Base-by-base conservation (phyloP, 108 stramenopile genomes). In the Pseudonitzschia delicatissima region DNA sequence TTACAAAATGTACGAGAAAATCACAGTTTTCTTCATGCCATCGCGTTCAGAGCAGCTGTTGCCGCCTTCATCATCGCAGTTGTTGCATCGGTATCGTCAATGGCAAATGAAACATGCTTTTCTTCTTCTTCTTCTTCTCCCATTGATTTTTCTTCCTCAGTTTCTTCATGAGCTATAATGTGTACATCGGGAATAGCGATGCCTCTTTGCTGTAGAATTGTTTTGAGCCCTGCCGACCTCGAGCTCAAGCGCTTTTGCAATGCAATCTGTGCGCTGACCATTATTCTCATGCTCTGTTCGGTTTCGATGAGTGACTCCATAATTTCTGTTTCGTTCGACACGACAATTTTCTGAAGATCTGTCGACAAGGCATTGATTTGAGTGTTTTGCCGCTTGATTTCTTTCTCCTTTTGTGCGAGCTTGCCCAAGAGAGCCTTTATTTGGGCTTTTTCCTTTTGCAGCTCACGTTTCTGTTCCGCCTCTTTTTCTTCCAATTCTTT, bases 381-480 rank as follows among this genome's bases (percentile, higher is more conserved):
- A 0, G 50, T 40, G n/a, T 74, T 50, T 23, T 57, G 36, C 5
- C 34, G 17, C 8, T 32, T 18, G 27, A 74, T 40, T 3, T 62
- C 45, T 11, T 57, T 33, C 11, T 78, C 72, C 51, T 78, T 73
- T 42, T 77, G 71, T 17, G 63, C 68, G 15, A 76, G 9, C 9
- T 37, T 21, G 15, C 47, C 23, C 5, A 32, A n/a, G 11, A 77
- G 52, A 33, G 23, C 6, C 15, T 32, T 45, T 8, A 77, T 40
- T 27, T 67, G 45, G 0, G 62, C 23, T 49, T 77, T 80, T 60
- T 85, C 79, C 5, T 49, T 35, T 0, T 49, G 64, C 0, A 85
- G 72, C 44, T 79, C 72, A 12, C 72, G 69, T 21, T 74, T 40
- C 39, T 68, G 67, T 8, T 27, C 20, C 7, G 59, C 50, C 7